A percentile compares a stretch with the other conserved stretches of the same genome.
These are phyloP conservation scores for Gynochthodes officinalis DNA, from an alignment of 257 asterid genomes.

Conservation along the genomic window DNA sequence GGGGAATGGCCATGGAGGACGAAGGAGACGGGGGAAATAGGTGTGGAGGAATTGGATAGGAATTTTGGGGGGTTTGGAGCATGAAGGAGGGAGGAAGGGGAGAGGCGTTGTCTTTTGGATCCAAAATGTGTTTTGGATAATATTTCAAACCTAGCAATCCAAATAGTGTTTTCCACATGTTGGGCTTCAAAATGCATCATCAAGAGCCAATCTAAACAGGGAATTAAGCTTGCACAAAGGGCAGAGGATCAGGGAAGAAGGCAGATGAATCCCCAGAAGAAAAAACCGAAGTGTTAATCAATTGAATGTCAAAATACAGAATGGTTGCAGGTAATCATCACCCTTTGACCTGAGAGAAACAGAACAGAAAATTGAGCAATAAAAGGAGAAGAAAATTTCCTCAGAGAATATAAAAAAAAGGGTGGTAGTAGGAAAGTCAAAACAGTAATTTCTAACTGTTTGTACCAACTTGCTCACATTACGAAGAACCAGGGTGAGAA, in stretches of 20 bases:
- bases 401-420: not conserved
- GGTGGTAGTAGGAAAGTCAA: not conserved
- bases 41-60: not conserved
- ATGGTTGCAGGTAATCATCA: not conserved
- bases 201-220: not conserved
- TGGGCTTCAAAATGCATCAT: not conserved
- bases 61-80: not conserved
- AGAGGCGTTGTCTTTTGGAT: not conserved
- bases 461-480: not conserved
- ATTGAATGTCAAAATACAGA: not conserved
- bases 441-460: not conserved
- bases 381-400: not conserved
- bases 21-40: not conserved
- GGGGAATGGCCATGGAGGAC: not conserved
- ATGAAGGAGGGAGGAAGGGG: not conserved
- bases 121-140: not conserved
- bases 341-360: not conserved
- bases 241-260: not conserved
- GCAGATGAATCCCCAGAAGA: no score
- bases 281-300: not conserved
- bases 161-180: no score
- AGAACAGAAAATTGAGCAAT: not conserved
- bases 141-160: not conserved
- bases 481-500: not conserved
- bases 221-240: not conserved